Conservation (phyloP, 495 filamentous ascomycete species). For the Chaetomium fimeti region DNA sequence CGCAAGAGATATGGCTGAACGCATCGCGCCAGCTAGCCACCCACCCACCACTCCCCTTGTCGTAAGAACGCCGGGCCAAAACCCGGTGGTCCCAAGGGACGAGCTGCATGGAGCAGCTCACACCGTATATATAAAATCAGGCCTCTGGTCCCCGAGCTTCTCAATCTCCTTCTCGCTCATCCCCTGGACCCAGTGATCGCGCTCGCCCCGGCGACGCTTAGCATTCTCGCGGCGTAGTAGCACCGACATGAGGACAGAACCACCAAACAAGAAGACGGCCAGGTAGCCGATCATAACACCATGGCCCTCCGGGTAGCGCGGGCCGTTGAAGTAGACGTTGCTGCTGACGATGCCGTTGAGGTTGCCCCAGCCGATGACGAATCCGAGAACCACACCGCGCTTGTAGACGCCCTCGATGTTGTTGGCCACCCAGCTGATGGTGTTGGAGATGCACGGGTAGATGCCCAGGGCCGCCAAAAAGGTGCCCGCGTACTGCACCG, state of each 20-base stretch:
- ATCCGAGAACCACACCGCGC: constrained; percentile 78
- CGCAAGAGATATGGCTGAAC: neutral
- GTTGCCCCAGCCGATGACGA: constrained; percentile 93
- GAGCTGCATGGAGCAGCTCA: neutral
- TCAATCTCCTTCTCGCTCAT: constrained; percentile 58
- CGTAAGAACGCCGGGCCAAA: neutral
- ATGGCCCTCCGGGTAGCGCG: constrained; percentile 50
- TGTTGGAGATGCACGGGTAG: constrained; percentile 90
- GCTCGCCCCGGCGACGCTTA: constrained; percentile 58
- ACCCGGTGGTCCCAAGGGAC: neutral
- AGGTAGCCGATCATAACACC: constrained; percentile 50
- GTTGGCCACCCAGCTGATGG: constrained; percentile 84
- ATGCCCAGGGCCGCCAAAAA: constrained; percentile 89
- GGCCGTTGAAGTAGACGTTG: constrained; percentile 60
- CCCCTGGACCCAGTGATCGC: constrained; percentile 67
- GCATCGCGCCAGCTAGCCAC: neutral
- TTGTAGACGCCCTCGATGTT: constrained; percentile 93
- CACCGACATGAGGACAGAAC: constrained; percentile 60
- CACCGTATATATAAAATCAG: constrained; percentile 74
- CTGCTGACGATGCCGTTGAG: constrained; percentile 81
- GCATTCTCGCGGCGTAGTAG: constrained; percentile 66
- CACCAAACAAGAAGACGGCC: constrained; percentile 51
- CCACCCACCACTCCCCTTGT: neutral
- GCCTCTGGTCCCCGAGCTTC: constrained; percentile 66
- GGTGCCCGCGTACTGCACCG: constrained; percentile 74